Conservation (phyloP, 2,329 filamentous ascomycete genomes). For the Didymella glomerata region DNA sequence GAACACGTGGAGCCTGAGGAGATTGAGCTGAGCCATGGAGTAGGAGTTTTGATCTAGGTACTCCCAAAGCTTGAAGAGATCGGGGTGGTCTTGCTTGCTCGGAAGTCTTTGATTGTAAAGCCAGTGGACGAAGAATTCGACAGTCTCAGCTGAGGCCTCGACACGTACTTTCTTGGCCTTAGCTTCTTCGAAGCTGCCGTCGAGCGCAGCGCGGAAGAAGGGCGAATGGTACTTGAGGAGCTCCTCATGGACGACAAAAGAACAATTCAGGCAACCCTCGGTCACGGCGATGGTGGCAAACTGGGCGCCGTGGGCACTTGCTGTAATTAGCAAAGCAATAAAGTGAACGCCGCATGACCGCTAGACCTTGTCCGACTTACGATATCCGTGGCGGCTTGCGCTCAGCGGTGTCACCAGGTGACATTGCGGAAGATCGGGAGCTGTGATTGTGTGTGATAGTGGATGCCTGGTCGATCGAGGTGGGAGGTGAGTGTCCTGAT, state of each 20-base stretch:
- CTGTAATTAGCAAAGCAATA: background rate
- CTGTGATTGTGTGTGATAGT: too few relatives aligned
- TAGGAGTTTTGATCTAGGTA: too few relatives aligned
- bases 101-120: background rate
- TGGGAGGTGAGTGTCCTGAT: too few relatives aligned
- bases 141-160: background rate
- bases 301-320: background rate
- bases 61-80: background rate
- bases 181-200: background rate
- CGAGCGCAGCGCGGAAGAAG: background rate
- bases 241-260: background rate
- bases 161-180: too few relatives aligned
- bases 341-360: too few relatives aligned
- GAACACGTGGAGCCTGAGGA: too few relatives aligned
- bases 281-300: background rate
- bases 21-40: too few relatives aligned
- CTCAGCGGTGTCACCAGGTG: background rate
- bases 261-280: too few relatives aligned
- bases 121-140: background rate
- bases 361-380: background rate
- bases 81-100: background rate
- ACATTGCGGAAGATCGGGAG: background rate
- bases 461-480: too few relatives aligned
- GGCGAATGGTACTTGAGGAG: background rate
- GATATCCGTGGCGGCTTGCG: background rate